Evolutionary conservation across 768 basidiomycete species (phyloP), one percentile per base, ranked within the genome.

Genomic region (Suillus americanus): DNA sequence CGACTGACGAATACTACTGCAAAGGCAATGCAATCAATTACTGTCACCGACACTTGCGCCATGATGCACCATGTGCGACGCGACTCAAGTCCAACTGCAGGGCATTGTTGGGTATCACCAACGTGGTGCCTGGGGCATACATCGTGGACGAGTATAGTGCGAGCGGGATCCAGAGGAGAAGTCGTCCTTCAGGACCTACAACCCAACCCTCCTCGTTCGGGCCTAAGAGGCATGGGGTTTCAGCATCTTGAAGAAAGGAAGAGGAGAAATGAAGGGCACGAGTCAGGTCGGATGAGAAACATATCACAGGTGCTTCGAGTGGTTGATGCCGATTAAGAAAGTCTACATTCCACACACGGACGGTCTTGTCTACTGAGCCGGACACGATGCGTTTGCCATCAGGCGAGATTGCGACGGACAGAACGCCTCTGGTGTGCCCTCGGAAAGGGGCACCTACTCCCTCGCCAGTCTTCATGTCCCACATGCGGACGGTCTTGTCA

Each of bases 151-250:
- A 3, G 40, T 41, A 18, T 2, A 14, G 5, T 5, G 13, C 38
- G 16, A n/a, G 16, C 4, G 62, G 62, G 5, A 63, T 45, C 25
- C 62, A 63, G 30, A 63, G 35, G 14, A 63, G 50, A 20, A 63
- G 55, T 4, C 28, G 28, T 25, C 53, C 62, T 13, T 60, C 40
- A 14, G 51, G 43, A 33, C 48, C 48, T 28, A 50, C 14, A 50
- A 50, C 3, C 48, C 48, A 50, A 8, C 48, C 48, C 6, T 50
- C 25, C 14, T 50, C 48, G 2, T 7, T 50, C 3, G 7, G 13
- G 25, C 23, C 6, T 2, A 25, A 7, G 25, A 2, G 25, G 25
- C 14, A 4, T 28, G 25, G 25, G 48, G 14, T 16, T 16, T 3
- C 0, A 2, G 7, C 6, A 28, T 50, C 25, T 28, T 28, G 48